Evolutionary conservation across 2,329 filamentous ascomycete species (phyloP), one percentile per base, ranked within the genome.

Genomic region (Arthroderma uncinatum): DNA sequence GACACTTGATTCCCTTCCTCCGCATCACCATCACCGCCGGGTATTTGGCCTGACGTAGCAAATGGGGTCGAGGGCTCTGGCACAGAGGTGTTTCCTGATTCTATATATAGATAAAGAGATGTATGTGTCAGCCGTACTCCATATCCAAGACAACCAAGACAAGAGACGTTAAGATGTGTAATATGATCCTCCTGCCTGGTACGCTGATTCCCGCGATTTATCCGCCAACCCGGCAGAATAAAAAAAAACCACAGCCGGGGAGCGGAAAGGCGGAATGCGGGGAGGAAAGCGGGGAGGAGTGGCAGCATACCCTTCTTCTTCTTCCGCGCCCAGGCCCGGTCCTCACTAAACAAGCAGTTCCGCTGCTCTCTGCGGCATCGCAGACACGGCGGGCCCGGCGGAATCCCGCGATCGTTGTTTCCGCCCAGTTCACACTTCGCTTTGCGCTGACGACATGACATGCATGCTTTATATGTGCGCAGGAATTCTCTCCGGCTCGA

Each of bases 401-500:
- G 55, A 55, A 59, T 60, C 47, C 59, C 59, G 40, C 59, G 65
- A 25, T 76, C 74, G 58, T 71, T 71, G 57, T 72, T 62, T 2
- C 70, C 72, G 9, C 72, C 72, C 25, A 78, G 65, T 39, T 79
- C 76, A 61, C 77, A 79, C 66, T 77, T 78, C 54, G 77, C 75
- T 67, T 79, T 79, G 55, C 76, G 71, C 62, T 77, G 74, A 54
- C 77, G 76, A 62, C 77, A 79, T 58, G 76, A 73, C 58, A 78
- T 73, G 64, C 77, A 79, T 21, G 77, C 77, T 66, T 79, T 79
- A 73, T 79, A 79, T 37, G 77, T 76, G 59, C 77, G 76, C 66
- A 79, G 75, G 64, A 76, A 78, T 54, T 75, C 68, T 61, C 64
- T 59, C 6, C 65, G 55, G 19, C 55, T 57, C 39, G 57, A 52